These are phyloP conservation scores for Chalciporus piperatus DNA, from an alignment of 768 basidiomycete genomes.

Conservation along the genomic window DNA sequence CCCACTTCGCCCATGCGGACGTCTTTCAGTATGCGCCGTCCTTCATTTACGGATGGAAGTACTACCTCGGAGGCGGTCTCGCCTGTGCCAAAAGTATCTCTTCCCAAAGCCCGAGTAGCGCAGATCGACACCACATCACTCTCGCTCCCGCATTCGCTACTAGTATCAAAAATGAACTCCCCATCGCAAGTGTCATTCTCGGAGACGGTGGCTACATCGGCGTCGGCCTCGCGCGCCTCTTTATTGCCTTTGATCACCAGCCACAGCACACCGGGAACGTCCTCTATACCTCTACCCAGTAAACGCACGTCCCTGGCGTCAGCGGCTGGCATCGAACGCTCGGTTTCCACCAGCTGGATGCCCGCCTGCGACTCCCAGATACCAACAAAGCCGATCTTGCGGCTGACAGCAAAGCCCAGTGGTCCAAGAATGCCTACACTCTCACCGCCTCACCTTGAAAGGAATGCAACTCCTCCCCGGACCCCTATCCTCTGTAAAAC, in stretches of 20 bases:
- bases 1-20: background rate
- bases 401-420: constrained; percentile 26
- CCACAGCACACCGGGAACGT: constrained; percentile 17
- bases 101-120: background rate
- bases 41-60: background rate
- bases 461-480: constrained; percentile 9
- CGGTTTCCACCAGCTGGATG: constrained; percentile 2
- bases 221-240: constrained; percentile 20
- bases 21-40: background rate
- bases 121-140: background rate
- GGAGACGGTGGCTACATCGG: constrained; percentile 1
- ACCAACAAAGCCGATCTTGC: constrained; percentile 31
- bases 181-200: constrained; percentile 8
- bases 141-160: background rate
- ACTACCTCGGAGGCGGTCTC: background rate
- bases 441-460: background rate
- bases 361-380: background rate
- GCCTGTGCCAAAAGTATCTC: background rate
- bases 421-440: constrained; percentile 15
- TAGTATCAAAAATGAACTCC: background rate
- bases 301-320: constrained; percentile 32
- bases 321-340: constrained; percentile 18
- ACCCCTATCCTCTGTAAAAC: constrained; percentile 7
- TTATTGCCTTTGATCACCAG: background rate
- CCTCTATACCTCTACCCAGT: constrained; percentile 23